Base-by-base conservation (phyloP, 225 moss, liverwort and hornwort species). In the Bryum argenteum region DNA sequence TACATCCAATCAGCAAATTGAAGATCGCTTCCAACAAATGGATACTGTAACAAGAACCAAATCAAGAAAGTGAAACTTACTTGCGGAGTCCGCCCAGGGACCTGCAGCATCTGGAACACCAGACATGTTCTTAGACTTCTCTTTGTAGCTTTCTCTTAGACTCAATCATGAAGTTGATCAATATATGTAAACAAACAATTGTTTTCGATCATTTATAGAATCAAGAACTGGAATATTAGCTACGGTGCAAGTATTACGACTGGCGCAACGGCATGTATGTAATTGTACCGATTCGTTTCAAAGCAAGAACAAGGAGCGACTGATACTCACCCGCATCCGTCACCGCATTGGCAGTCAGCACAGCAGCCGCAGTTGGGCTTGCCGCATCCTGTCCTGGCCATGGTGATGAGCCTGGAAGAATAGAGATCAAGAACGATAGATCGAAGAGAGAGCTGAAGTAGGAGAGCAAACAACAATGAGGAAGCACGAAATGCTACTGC, bases 321-420 rank as follows among this genome's bases (percentile, higher is more conserved):
- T 11, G 16, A 1, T 11, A 69, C 81, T 72, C 22, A 81, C 77
- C 18, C 14, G 72, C 80, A 80, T 56, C 1, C 42, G 28, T 62
- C 0, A 62, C 8, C 19, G 77, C 81, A 81, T 58, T 72, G 52
- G 70, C 73, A 84, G 5, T n/a, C 22, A 45, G 19, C 37, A 69
- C 80, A 80, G 39, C 83, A 84, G 2, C 21, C 21, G 22, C 83
- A 84, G 53, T 73, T 39, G 54, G 77, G 72, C 58, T 79, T 80
- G 15, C 80, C 80, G 54, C 80, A 83, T 16, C 79, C 80, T 5
- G 67, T 62, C 72, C 47, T 59, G 37, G 74, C 15, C 80, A 80
- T 80, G 54, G 44, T 60, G 65, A 69, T 51, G 74, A 57, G 47
- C 33, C 7, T 4, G 37, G 11, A 16, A 16, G 22, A 9, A 22